Conservation (phyloP, 176 grass and related monocot genomes). For the Juncus effusus region DNA sequence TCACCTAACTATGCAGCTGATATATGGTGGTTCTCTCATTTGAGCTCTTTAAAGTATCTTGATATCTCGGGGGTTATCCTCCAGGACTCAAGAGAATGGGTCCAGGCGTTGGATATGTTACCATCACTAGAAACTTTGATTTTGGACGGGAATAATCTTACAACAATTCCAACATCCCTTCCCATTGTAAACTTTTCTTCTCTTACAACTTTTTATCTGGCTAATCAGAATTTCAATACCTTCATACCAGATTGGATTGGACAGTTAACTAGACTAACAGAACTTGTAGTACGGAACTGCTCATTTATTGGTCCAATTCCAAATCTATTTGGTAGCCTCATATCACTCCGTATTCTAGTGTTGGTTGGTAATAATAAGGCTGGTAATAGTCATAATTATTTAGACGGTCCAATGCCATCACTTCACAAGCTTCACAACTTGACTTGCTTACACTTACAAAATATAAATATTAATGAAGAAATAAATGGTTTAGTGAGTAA, state of each 20-base stretch:
- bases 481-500: background rate
- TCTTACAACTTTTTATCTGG: background rate
- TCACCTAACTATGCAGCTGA: background rate
- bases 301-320: background rate
- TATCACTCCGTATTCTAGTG: background rate
- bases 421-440: background rate
- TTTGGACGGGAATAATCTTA: background rate
- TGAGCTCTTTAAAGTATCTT: constrained; percentile 13
- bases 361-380: background rate
- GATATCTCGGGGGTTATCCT: constrained; percentile 1
- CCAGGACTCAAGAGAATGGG: background rate
- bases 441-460: background rate
- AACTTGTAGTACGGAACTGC: background rate
- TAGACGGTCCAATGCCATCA: background rate
- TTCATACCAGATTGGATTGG: background rate
- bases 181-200: background rate
- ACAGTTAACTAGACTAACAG: background rate
- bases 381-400: background rate
- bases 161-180: background rate
- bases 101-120: background rate
- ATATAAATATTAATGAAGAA: background rate
- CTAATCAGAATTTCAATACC: background rate
- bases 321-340: background rate
- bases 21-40: constrained; percentile 3
- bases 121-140: background rate